Evolutionary conservation across 352 stramenopile genomes (phyloP).

Genomic region (Globisporangium uncinulatum): DNA sequence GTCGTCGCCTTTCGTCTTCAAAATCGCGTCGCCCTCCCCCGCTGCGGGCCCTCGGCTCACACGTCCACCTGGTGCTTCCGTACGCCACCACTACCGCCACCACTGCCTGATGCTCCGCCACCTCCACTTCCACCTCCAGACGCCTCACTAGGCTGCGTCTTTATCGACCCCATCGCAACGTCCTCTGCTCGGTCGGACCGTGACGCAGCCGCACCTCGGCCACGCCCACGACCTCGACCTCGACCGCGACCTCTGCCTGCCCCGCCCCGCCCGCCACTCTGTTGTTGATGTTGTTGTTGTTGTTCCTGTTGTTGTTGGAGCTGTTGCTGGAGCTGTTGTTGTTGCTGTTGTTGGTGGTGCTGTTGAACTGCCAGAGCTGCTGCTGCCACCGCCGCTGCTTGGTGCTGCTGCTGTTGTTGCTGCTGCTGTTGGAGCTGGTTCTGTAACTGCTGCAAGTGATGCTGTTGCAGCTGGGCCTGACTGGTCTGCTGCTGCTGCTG

Average conservation of each 20-base stretch:
- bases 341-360: slow-evolving; percentile 27
- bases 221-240: neutral
- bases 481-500: slow-evolving; percentile 31
- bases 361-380: slow-evolving; percentile 22
- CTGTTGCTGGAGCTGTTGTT: slow-evolving; percentile 41
- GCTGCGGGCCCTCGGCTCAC: neutral
- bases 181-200: too few species aligned
- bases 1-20: neutral
- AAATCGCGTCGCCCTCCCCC: neutral
- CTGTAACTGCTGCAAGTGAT: slow-evolving; percentile 21
- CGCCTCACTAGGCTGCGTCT: neutral
- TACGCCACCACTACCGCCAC: neutral
- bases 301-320: slow-evolving; percentile 18
- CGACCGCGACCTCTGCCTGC: too few species aligned
- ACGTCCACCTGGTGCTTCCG: neutral
- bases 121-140: too few species aligned
- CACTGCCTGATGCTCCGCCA: slow-evolving; percentile 10
- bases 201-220: too few species aligned
- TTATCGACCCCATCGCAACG: neutral
- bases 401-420: slow-evolving; percentile 24
- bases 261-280: too few species aligned
- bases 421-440: slow-evolving; percentile 36
- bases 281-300: slow-evolving; percentile 22
- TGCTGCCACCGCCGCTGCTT: slow-evolving; percentile 25
- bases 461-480: slow-evolving; percentile 20